phyloP scores from a whole-genome alignment of 768 basidiomycete genomes.

The Pluteus cervinus region DNA sequence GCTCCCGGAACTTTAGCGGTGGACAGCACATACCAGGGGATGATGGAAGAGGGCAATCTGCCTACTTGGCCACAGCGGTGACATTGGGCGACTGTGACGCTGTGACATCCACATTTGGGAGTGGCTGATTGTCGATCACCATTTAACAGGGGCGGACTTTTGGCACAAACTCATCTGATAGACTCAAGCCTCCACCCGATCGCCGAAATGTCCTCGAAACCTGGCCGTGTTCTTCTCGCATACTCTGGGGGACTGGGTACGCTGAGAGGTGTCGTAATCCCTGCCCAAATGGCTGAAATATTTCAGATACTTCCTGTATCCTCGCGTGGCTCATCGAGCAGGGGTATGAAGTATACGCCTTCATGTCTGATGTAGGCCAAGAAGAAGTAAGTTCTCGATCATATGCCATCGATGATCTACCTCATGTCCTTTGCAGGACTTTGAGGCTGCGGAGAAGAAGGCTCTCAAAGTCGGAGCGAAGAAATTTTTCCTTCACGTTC shows the following conservation, averaged over 20 bases:
- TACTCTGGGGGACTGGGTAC: slow-evolving; percentile 97
- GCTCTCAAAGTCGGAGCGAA: slow-evolving; percentile 90
- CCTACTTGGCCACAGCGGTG: no score
- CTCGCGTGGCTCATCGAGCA: slow-evolving; percentile 98
- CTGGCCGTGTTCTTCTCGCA: slow-evolving; percentile 88
- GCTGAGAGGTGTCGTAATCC: slow-evolving; percentile 22
- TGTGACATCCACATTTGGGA: slow-evolving; percentile 1
- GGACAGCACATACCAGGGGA: no score
- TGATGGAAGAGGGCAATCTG: no score
- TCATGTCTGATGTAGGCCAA: slow-evolving; percentile 95
- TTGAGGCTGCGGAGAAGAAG: slow-evolving; percentile 85
- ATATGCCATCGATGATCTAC: slow-evolving; percentile 7
- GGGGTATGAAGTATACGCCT: slow-evolving; percentile 94
- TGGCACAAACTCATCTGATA: neutral
- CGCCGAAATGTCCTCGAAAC: slow-evolving; percentile 40
- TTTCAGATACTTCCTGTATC: slow-evolving; percentile 94
- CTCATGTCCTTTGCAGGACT: slow-evolving; percentile 81
- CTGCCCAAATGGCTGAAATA: slow-evolving; percentile 7
- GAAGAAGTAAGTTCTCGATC: slow-evolving; percentile 54
- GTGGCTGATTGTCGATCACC: no score
- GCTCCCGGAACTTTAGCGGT: no score
- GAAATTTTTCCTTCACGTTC: slow-evolving; percentile 88
- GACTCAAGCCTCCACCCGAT: neutral
- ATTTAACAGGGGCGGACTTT: no score
- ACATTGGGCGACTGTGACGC: no score